A percentile compares a stretch with the other conserved stretches of the same genome.
Conservation (phyloP, 1,139 yeast species). For the Zygoascus sp. region DNA sequence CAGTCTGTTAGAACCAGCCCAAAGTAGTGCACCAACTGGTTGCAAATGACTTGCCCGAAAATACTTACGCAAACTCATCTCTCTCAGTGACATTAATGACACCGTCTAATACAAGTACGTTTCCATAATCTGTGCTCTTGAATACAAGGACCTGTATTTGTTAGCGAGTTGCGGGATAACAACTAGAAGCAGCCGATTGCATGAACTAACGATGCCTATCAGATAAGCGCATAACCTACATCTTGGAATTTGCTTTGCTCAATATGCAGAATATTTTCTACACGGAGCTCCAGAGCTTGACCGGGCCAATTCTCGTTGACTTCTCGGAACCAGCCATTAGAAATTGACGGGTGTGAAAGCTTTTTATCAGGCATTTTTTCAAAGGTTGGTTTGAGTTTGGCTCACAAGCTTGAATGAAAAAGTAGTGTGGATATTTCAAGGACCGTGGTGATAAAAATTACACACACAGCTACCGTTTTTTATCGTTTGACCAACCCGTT, state of each 20-base stretch:
- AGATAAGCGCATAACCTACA: conserved; percentile 35
- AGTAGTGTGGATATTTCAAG: too few relatives aligned
- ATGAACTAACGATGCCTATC: too few relatives aligned
- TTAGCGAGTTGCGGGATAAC: not conserved
- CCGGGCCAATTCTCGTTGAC: conserved; percentile 93
- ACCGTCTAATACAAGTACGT: conserved; percentile 80
- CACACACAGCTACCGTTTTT: not conserved
- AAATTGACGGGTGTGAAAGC: conserved; percentile 35
- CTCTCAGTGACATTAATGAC: conserved; percentile 85
- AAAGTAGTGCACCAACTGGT: too few relatives aligned
- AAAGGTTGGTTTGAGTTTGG: not conserved
- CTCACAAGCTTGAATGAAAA: too few relatives aligned
- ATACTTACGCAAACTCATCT: conserved; percentile 68
- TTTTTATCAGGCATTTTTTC: conserved; percentile 11
- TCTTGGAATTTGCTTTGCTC: conserved; percentile 80
- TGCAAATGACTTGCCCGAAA: too few relatives aligned
- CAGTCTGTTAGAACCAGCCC: not conserved
- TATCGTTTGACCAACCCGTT: not conserved
- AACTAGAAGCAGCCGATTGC: too few relatives aligned
- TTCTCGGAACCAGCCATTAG: conserved; percentile 88
- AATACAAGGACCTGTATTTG: conserved; percentile 50
- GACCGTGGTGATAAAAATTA: conserved; percentile 2
- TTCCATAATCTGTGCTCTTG: conserved; percentile 71
- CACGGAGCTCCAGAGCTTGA: conserved; percentile 84
- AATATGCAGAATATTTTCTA: conserved; percentile 67